A percentile compares a stretch with the other conserved stretches of the same genome.
These are phyloP conservation scores for Diutina neorugosa DNA, from an alignment of 1,139 yeast species.

Conservation along the genomic window DNA sequence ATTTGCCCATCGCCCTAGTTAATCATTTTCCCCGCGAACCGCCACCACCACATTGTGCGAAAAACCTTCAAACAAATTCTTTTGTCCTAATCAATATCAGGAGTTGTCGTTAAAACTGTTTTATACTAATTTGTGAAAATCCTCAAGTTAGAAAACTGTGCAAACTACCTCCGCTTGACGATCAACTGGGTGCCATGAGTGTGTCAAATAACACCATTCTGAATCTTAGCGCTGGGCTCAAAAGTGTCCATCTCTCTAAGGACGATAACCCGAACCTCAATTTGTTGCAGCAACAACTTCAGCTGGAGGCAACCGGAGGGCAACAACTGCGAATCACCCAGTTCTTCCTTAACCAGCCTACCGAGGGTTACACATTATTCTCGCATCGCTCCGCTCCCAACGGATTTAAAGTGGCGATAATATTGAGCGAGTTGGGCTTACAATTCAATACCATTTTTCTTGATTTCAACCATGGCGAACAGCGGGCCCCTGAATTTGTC, in stretches of 20 bases:
- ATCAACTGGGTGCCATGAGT: background rate
- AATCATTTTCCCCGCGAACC: background rate
- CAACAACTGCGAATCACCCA: slow-evolving; percentile 51
- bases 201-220: slow-evolving; percentile 18
- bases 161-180: background rate
- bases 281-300: slow-evolving; percentile 30
- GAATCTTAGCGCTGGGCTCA: slow-evolving; percentile 39
- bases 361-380: slow-evolving; percentile 76
- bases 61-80: background rate
- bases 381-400: slow-evolving; percentile 92
- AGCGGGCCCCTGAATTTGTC: slow-evolving; percentile 85
- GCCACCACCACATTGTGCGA: background rate
- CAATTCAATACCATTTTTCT: slow-evolving; percentile 74
- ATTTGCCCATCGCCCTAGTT: too few relatives aligned
- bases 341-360: slow-evolving; percentile 69
- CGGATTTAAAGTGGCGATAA: slow-evolving; percentile 92
- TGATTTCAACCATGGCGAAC: slow-evolving; percentile 85
- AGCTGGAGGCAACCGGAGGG: slow-evolving; percentile 24
- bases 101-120: background rate
- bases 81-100: background rate
- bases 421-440: slow-evolving; percentile 71
- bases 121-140: background rate
- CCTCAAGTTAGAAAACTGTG: background rate
- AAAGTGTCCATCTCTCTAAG: slow-evolving; percentile 28
- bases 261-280: slow-evolving; percentile 30